Evolutionary conservation across 1,139 yeast genomes (phyloP).

Genomic region (Schizosaccharomyces versatilis): DNA sequence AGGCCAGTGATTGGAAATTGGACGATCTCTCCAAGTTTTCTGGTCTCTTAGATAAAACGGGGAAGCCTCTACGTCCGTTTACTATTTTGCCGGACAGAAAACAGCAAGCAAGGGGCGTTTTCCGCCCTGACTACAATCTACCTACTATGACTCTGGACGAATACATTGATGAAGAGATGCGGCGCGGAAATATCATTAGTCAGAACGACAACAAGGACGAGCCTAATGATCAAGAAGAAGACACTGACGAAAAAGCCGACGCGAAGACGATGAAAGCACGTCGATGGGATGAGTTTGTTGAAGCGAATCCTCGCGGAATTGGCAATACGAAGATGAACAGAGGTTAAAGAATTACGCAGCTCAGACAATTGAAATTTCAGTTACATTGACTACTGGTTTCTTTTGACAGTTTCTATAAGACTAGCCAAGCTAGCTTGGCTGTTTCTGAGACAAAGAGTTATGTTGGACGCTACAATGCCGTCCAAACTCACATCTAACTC

Average conservation of each 20-base stretch:
- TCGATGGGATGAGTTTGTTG: constrained; percentile 84
- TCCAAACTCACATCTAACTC: too few relatives aligned
- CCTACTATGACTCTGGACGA: constrained; percentile 95
- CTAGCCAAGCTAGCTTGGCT: too few relatives aligned
- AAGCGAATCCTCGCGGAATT: constrained; percentile 40
- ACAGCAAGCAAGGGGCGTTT: constrained; percentile 40
- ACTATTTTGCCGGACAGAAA: constrained; percentile 41
- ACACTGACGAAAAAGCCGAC: constrained; percentile 28
- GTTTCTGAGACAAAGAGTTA: too few relatives aligned
- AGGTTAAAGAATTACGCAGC: background rate
- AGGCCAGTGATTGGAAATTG: constrained; percentile 6
- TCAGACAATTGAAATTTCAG: background rate
- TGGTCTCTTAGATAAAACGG: constrained; percentile 20
- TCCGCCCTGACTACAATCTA: constrained; percentile 76
- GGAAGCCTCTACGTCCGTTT: constrained; percentile 40
- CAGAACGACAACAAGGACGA: constrained; percentile 21
- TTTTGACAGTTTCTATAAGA: too few relatives aligned
- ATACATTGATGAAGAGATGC: constrained; percentile 61
- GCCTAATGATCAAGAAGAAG: constrained; percentile 23
- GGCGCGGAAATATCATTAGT: constrained; percentile 53
- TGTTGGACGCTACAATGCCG: too few relatives aligned
- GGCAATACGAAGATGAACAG: constrained; percentile 8
- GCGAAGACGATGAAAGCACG: constrained; percentile 42
- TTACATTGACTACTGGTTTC: too few relatives aligned
- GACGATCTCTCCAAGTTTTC: constrained; percentile 17